Evolutionary conservation across 2,329 filamentous ascomycete species (phyloP), one percentile per base, ranked within the genome.

Genomic region (Neoarthrinium moseri): DNA sequence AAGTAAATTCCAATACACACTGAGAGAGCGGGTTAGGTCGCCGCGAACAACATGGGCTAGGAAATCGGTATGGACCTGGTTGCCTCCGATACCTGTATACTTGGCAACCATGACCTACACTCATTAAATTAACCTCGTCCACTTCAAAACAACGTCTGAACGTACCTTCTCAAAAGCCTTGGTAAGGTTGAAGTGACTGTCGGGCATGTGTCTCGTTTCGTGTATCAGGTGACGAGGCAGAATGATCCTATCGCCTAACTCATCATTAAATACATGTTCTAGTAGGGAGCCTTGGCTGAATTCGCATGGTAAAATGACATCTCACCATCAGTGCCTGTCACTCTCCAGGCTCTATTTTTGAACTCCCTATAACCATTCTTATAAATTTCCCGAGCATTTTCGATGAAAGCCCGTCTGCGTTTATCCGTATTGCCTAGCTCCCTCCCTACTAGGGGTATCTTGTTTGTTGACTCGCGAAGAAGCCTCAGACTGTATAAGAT

Each of bases 191-290:
- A 65, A 48, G 13, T 59, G 46, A 18, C 60, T 52, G 18, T 65
- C 61, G 7, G 60, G 51, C 3, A 56, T 51, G 7, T 51, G 43
- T 32, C 56, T 53, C 22, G 63, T 47, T 52, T 65, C 61, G 23
- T 60, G 52, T 8, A 64, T 46, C 10, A 56, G 56, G 6, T 46
- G 21, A 18, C 50, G 51, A 2, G 61, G 61, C 6, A 64, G 33
- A 1, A 65, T 49, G 18, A 62, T 49, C 21, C 51, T 52, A 15
- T 63, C 60, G 15, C 55, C 60, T 61, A 23, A 18, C 21, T 15
- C 7, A 7, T n/a, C n/a, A n/a, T 5, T 44, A n/a, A 44, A 22
- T 15, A 36, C 12, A 4, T 12, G 4, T 17, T 10, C 13, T 11
- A 21, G 7, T 13, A 10, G 8, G 10, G 10, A 11, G 13, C 17